Base-by-base conservation (phyloP, 768 basidiomycete genomes). In the Filobasidium wieringae region DNA sequence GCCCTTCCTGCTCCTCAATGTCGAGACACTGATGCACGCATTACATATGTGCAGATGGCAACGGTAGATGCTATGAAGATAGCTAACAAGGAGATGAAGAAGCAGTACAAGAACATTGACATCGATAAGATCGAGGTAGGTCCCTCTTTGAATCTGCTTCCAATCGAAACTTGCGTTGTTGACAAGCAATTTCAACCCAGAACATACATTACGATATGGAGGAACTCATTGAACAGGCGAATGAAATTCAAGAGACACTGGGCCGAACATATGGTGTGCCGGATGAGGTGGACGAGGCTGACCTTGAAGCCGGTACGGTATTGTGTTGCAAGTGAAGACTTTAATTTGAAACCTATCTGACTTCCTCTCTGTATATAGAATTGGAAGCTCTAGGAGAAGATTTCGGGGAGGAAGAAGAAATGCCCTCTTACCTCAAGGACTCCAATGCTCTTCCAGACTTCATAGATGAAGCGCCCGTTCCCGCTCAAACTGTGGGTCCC, bases 171-270 rank as follows among this genome's bases (percentile, higher is more conserved):
- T 3, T 22, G 26, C 34, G 22, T n/a, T 40, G 17, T 52, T 19
- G 4, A 12, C 22, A n/a, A 27, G 6, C 15, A 12, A 29, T 2
- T 1, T 26, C 40, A 2, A 11, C 9, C 19, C 68, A 96, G 92
- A 84, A 78, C 66, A 88, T 96, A 68, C 93, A 99, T 72, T 89
- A 86, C 71, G 93, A 99, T 59, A 96, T 99, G 92, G 91, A 95
- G 68, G 95, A 97, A 58, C 72, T 97, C 61, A 77, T 99, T 58
- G 95, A 97, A 68, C 90, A 95, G 72, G 88, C 91, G 9, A 97
- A 96, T 68, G 95, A 99, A 73, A 89, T 99, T 59, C 93, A 97
- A 69, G 95, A 97, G 73, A 82, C 86, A 22, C 77, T 99, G 24
- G 88, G 87, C 17, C 79, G 93, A 62, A 92, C 90, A 24, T 99